Evolutionary conservation across 140 eudicot genomes (phyloP), one percentile per base, ranked within the genome.

Genomic region (Anethum foeniculum): DNA sequence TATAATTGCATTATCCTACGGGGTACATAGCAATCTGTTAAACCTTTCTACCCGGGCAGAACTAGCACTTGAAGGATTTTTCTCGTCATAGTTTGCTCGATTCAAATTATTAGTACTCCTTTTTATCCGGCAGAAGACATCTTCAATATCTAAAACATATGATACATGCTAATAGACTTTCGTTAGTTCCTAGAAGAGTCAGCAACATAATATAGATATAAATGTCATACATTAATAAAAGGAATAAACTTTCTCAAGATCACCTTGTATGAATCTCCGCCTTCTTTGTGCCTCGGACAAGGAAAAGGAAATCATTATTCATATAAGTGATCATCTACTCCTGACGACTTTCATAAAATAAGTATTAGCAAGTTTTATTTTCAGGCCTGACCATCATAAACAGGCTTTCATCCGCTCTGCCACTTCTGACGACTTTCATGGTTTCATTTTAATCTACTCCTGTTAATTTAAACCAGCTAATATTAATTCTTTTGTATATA

Each of bases 351-450:
- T n/a, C n/a, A n/a, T n/a, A n/a, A n/a, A n/a, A n/a, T n/a, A n/a
- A n/a, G n/a, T n/a, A n/a, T n/a, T n/a, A n/a, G n/a, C n/a, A n/a
- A n/a, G n/a, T n/a, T n/a, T n/a, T n/a, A n/a, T n/a, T n/a, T n/a
- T n/a, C n/a, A n/a, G n/a, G n/a, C n/a, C n/a, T n/a, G n/a, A n/a
- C n/a, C n/a, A n/a, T n/a, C n/a, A n/a, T n/a, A n/a, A n/a, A n/a
- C n/a, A n/a, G n/a, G n/a, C n/a, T n/a, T n/a, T n/a, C n/a, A 90
- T 94, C 98, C 48, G 98, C 93, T 77, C 98, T 97, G 49, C 98
- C 96, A 85, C 88, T 75, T 88, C 96, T 88, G 13, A 89, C 82
- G 64, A 94, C 86, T 86, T 91, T 89, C 75, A 94, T 73, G 76
- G 87, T 89, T 67, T 92, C 97, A 83, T 89, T 79, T 44, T 90